These are phyloP conservation scores for Trichoderma koningii DNA, from an alignment of 2,329 filamentous ascomycete genomes.

Conservation along the genomic window DNA sequence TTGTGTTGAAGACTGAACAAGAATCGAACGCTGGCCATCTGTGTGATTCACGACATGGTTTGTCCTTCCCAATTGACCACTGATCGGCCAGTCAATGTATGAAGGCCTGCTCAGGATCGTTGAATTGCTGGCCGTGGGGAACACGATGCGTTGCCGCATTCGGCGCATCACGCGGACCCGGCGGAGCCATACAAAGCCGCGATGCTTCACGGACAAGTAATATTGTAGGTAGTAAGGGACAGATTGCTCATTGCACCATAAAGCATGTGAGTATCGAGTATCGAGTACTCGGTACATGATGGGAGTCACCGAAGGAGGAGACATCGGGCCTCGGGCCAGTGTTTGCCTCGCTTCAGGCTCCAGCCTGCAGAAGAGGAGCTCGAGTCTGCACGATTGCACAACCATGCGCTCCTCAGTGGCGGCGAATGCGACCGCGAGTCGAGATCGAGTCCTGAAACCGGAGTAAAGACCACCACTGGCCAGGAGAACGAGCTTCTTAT, in stretches of 20 bases:
- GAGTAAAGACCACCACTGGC: not conserved
- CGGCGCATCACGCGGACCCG: constrained; percentile 21
- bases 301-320: not conserved
- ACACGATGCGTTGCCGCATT: constrained; percentile 22
- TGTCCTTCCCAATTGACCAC: constrained; percentile 2
- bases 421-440: constrained; percentile 15
- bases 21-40: not conserved
- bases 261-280: not conserved
- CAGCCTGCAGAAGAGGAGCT: not conserved
- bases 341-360: not conserved
- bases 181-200: constrained; percentile 6
- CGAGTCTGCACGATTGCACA: not conserved
- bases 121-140: constrained; percentile 8
- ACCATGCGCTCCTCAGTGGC: not conserved
- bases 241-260: not conserved
- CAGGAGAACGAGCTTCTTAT: constrained; percentile 15
- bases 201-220: not conserved
- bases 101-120: not conserved
- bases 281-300: not conserved
- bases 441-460: constrained; percentile 9
- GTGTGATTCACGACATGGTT: not conserved
- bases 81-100: not conserved
- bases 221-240: not conserved
- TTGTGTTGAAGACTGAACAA: not conserved
- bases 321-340: constrained; percentile 11